A percentile compares a stretch with the other conserved stretches of the same genome.
Conservation (phyloP, 2,329 filamentous ascomycete species). For the Emmonsiellopsis sp. region DNA sequence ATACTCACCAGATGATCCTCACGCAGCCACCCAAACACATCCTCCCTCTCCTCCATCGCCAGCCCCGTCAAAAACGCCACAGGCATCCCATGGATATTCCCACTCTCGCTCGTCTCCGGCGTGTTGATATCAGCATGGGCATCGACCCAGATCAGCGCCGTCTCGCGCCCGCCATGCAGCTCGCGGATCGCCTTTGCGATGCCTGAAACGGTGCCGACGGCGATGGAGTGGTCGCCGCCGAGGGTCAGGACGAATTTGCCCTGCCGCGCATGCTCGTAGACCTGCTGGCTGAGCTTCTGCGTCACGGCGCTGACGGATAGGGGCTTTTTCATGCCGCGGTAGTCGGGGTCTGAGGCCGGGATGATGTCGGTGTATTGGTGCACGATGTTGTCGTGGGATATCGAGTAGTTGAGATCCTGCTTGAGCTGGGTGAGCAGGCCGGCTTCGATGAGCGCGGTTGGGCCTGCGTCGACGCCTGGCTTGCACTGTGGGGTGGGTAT, state of each 20-base stretch:
- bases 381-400: constrained; percentile 73
- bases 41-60: constrained; percentile 63
- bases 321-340: constrained; percentile 92
- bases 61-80: constrained; percentile 85
- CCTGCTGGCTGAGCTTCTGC: constrained; percentile 66
- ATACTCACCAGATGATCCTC: constrained; percentile 52
- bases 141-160: constrained; percentile 97
- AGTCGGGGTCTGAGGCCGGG: constrained; percentile 62
- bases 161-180: constrained; percentile 63
- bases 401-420: constrained; percentile 78
- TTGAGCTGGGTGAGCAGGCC: constrained; percentile 77
- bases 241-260: constrained; percentile 87
- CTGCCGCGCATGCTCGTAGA: constrained; percentile 74
- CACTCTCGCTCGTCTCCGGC: constrained; percentile 78
- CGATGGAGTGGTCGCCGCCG: constrained; percentile 92
- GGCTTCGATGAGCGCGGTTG: constrained; percentile 76
- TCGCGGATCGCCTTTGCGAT: constrained; percentile 80
- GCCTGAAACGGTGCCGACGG: constrained; percentile 85
- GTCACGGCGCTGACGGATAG: constrained; percentile 79
- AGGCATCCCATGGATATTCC: constrained; percentile 98
- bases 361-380: constrained; percentile 72
- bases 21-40: constrained; percentile 84
- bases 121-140: constrained; percentile 98
- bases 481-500: constrained; percentile 55
- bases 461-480: constrained; percentile 81